Base-by-base conservation (phyloP, 805 yeast species). In the Wickerhamiella allomyrinae region DNA sequence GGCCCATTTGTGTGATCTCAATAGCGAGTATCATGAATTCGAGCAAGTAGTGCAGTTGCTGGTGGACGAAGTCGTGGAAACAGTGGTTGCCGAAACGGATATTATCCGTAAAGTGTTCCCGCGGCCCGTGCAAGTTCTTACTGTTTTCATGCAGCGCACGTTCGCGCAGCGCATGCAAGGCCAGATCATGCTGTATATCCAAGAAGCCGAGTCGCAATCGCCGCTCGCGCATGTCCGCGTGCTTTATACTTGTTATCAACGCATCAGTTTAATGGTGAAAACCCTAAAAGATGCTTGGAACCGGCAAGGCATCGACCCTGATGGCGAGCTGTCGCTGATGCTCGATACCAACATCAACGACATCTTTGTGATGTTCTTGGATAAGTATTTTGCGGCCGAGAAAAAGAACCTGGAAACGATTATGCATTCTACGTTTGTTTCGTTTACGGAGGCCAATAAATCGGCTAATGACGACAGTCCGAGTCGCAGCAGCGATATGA, bases 331-430 rank as follows among this genome's bases (percentile, higher is more conserved):
- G 29, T 59, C 62, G 7, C 48, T 60, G 6, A 49, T 78, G 3
- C 62, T 89, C 29, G 94, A 87, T 49, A 85, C 78, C 51, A 70
- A 76, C 45, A 75, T 68, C 54, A 69, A 72, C n/a, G 93, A 81
- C 49, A 60, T 84, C 14, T 89, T 89, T 57, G 68, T 74, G 15
- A 77, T 79, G 38, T 81, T 76, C 54, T 61, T 81, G 21, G 73
- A 74, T 45, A 67, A 70, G 38, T 87, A 85, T 59, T 77, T 87
- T 53, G 76, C 67, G 31, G 53, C 71, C 31, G 96, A 86, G 55
- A 79, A 74, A 60, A 76, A 75, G 47, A 74, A 73, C 49, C 62
- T 87, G 29, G 79, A 77, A 40, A 73, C 69, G 23, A 41, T 50
- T 10, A 45, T 52, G 17, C 66, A 66, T 40, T 59, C 60, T 2